Percentiles rank a stretch among this genome's conserved stretches.
These are phyloP conservation scores for Tephrocybe sp. DNA, from an alignment of 768 basidiomycete genomes.

Conservation along the genomic window DNA sequence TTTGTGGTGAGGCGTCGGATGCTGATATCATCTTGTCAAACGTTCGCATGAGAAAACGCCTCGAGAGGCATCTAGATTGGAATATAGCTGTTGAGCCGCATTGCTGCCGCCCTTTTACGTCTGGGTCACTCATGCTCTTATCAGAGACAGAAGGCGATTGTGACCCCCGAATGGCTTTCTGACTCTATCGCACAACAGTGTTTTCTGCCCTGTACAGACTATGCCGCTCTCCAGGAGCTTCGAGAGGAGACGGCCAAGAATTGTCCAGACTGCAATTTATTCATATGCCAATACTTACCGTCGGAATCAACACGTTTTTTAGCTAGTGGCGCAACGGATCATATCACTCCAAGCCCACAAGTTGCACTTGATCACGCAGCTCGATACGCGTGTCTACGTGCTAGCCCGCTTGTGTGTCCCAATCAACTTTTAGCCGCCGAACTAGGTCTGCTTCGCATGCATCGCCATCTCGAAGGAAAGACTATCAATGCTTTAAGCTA, in stretches of 20 bases:
- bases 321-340: constrained; percentile 2
- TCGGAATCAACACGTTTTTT: neutral
- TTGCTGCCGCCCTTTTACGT: neutral
- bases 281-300: constrained; percentile 6
- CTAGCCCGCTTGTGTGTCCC: constrained; percentile 64
- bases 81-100: constrained; percentile 54
- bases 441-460: constrained; percentile 55
- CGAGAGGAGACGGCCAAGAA: constrained; percentile 43
- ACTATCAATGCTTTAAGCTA: constrained; percentile 71
- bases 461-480: constrained; percentile 67
- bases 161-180: constrained; percentile 71
- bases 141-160: constrained; percentile 67
- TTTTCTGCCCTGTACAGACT: constrained; percentile 51
- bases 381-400: constrained; percentile 59
- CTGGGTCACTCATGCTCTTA: neutral
- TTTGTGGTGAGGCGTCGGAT: constrained; percentile 40
- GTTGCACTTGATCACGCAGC: constrained; percentile 34
- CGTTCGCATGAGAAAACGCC: constrained; percentile 62
- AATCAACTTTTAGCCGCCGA: constrained; percentile 67
- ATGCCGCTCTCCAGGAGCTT: constrained; percentile 55
- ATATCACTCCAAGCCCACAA: constrained; percentile 10
- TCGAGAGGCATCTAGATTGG: constrained; percentile 73
- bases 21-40: constrained; percentile 70
- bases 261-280: constrained; percentile 38
- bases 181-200: constrained; percentile 50